Evolutionary conservation across 2,329 filamentous ascomycete genomes (phyloP), one percentile per base, ranked within the genome.

Genomic region (Colletotrichum lupini): DNA sequence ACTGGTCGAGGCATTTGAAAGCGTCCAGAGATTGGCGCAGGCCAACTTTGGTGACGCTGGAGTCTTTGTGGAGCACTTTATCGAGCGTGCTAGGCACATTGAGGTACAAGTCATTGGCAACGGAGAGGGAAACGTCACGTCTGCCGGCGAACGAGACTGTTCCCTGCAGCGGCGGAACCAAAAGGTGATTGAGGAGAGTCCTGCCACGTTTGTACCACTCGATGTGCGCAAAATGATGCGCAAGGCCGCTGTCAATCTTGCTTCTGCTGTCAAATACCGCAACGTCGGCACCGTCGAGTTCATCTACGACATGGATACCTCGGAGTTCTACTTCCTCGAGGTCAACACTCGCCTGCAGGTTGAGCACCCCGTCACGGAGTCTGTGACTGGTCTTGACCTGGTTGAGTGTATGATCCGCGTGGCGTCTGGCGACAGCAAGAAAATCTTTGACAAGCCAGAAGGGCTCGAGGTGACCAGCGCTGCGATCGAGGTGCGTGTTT

Each of bases 401-500:
- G 83, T 85, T 2, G 69, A 77, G 52, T 71, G 75, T 14, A 81
- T 81, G 79, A 61, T 77, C 9, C 74, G 75, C 9, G 69, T 79
- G 30, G 75, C 78, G 7, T 74, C 92, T 77, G 92, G 91, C 16
- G 87, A 88, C 11, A 42, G 61, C n/a, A 49, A 68, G 8, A 42
- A 75, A 26, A 58, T 77, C 53, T 59, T 68, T 53, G 62, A 35
- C n/a, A 16, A 46, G n/a, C 24, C 63, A 5, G 46, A 53, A 14
- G 74, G 74, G 16, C 73, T 76, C 5, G 61, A 73, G 56, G 93
- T 93, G 75, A 86, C 85, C 67, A 91, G 92, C 0, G 90, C 92
- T 79, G 91, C 91, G 0, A 92, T 94, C 72, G 92, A 94, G 80
- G 92, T 91, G 26, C 85, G 92, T 68, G 92, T 94, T 69, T 94